These are phyloP conservation scores for Aspergillus pseudonomiae DNA, from an alignment of 2,329 filamentous ascomycete species.

Conservation along the genomic window DNA sequence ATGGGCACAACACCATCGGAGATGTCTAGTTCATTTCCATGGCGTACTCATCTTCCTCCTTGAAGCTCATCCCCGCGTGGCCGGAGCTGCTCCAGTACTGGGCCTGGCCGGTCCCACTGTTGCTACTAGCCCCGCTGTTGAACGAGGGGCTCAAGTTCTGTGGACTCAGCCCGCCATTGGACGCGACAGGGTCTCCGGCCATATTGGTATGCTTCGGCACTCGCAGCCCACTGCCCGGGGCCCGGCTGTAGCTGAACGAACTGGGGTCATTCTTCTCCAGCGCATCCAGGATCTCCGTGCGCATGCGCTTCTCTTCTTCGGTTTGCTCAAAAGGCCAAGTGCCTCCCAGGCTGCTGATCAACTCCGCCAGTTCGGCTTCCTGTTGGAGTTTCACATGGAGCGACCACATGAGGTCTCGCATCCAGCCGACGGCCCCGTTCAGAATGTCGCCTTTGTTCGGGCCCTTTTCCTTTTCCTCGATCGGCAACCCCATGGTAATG, in stretches of 20 bases:
- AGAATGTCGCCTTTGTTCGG: conserved; percentile 99
- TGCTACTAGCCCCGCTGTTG: conserved; percentile 70
- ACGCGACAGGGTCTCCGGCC: conserved; percentile 73
- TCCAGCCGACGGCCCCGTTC: conserved; percentile 96
- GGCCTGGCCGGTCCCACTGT: conserved; percentile 51
- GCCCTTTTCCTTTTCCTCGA: conserved; percentile 97
- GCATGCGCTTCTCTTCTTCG: conserved; percentile 95
- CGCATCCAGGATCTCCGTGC: conserved; percentile 85
- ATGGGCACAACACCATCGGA: neutral
- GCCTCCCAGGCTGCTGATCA: conserved; percentile 72
- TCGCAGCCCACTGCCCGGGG: conserved; percentile 79
- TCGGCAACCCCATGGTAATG: conserved; percentile 87
- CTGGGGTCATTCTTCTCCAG: conserved; percentile 76
- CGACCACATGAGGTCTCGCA: conserved; percentile 96
- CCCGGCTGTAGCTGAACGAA: conserved; percentile 82
- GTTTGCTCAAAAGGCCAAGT: conserved; percentile 78
- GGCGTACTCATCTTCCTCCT: conserved; percentile 91
- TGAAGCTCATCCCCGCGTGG: conserved; percentile 71
- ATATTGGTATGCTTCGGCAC: conserved; percentile 94
- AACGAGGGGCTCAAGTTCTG: conserved; percentile 69
- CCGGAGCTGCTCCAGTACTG: conserved; percentile 57
- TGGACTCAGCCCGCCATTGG: conserved; percentile 54
- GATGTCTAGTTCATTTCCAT: conserved; percentile 65
- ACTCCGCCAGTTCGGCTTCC: conserved; percentile 81
- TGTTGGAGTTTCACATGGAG: conserved; percentile 85